Evolutionary conservation across 2,329 filamentous ascomycete species (phyloP), one percentile per base, ranked within the genome.

Genomic region (Grosmannia penicillata): DNA sequence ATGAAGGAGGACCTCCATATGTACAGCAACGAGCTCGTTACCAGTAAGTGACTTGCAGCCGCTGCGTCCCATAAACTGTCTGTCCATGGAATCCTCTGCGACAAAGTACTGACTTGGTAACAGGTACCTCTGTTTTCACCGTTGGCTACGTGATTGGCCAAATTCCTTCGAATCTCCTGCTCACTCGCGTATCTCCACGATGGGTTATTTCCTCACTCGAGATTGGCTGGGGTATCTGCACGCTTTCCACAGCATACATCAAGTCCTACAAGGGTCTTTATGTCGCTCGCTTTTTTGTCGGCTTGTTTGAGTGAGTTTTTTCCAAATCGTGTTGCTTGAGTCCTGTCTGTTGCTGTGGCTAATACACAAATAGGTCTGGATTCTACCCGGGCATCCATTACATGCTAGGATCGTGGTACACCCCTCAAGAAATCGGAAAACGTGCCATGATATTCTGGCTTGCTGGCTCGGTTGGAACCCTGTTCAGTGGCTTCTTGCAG

Each of bases 141-240:
- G 62, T 70, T 1, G 73, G 74, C 7, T 78, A 78, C 45, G 66
- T 72, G 0, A 58, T 77, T 52, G 56, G 57, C 0, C 53, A 61
- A 25, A 53, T 56, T 32, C 56, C 58, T 3, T 55, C 52, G 5
- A 60, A 58, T 23, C 39, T 62, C 26, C 53, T 59, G 39, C 53
- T 58, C 14, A 7, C 17, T 7, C 5, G 18, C 30, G 7, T 7
- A 11, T 8, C 7, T 8, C 24, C 24, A 25, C 24, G 11, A 25
- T 25, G 11, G 6, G 60, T 55, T 46, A 49, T 63, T 3, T 58
- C 60, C 0, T 46, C 47, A 6, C 56, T 57, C 26, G 38, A 37
- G 39, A 45, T 59, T 10, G 44, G 53, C 1, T 59, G 57, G 52
- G 56, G 46, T 25, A 43, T 50, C n/a, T 27, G 37, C 8, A 38